Base-by-base conservation (phyloP, 192 early-diverging fungal genomes). In the Haplosporangium gracile region DNA sequence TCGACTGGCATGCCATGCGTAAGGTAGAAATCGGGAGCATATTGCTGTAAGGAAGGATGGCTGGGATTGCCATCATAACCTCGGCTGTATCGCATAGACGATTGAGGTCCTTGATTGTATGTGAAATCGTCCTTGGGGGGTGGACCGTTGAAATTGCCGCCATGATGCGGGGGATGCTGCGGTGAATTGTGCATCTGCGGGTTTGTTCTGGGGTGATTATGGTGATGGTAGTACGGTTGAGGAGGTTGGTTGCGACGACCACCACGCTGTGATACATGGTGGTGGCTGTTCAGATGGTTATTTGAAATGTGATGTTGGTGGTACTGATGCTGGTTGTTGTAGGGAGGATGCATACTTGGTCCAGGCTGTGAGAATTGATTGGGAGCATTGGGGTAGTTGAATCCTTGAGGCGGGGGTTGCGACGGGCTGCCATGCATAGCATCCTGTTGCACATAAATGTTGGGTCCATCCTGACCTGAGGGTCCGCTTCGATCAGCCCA, bases 171-270 rank as follows among this genome's bases (percentile, higher is more conserved):
- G 47, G 78, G 76, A 60, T 77, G 78, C 8, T 76, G 63, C 10
- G 69, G 75, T 36, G 69, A 24, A 32, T 36, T 38, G 45, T 86
- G 84, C 70, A 74, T 53, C 18, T 80, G 84, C 10, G 84, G 79
- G 51, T 86, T 75, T 20, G 78, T 81, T 34, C 84, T 71, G 34
- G 84, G 38, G 38, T 86, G 84, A 68, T 77, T 70, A 26, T 70
- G 75, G 42, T 76, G 78, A 26, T 86, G 84, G 5, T 68, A 76
- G n/a, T 86, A 74, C 15, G 63, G 45, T 16, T 78, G 73, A 20
- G 82, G 68, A 29, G 69, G 34, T 36, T 71, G 72, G 43, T 75
- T 74, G 4, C 82, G 82, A 38, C 82, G 82, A 16, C 82, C 81
- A 6, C 76, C 76, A 26, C 82, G 82, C 29, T 74, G 55, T 7